Conservation (phyloP, 306 rosid genomes). For the Glycine tomentella region DNA sequence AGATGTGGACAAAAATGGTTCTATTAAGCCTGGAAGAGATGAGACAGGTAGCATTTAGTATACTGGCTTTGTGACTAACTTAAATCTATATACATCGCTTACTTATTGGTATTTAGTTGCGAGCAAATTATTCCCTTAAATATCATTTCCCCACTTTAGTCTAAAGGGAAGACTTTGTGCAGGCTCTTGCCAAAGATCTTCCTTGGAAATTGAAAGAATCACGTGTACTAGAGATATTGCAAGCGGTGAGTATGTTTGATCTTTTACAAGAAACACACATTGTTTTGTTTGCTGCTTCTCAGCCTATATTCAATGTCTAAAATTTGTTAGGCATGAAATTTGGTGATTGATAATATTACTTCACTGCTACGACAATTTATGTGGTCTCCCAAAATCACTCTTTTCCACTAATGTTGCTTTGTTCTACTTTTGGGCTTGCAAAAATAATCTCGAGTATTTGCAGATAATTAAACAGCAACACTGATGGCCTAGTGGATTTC, state of each 20-base stretch:
- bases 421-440: constrained; percentile 27
- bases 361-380: not conserved
- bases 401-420: constrained; percentile 17
- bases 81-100: not conserved
- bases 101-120: not conserved
- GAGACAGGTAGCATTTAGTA: constrained; percentile 72
- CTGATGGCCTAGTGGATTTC: constrained; percentile 93
- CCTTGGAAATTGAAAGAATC: constrained; percentile 85
- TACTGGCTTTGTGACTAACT: constrained; percentile 9
- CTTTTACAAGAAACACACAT: not conserved
- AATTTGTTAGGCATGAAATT: constrained; percentile 20
- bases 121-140: not conserved
- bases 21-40: constrained; percentile 91
- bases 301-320: constrained; percentile 1
- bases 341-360: not conserved
- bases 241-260: constrained; percentile 65
- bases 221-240: constrained; percentile 74
- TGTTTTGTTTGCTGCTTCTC: constrained; percentile 7
- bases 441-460: constrained; percentile 36
- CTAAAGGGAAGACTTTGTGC: constrained; percentile 46
- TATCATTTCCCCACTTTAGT: not conserved
- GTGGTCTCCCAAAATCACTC: constrained; percentile 4
- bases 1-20: constrained; percentile 85
- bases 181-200: constrained; percentile 94
- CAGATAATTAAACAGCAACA: constrained; percentile 89